Base-by-base conservation (phyloP, 2,329 filamentous ascomycete species). In the Ceratocystis harringtonii region DNA sequence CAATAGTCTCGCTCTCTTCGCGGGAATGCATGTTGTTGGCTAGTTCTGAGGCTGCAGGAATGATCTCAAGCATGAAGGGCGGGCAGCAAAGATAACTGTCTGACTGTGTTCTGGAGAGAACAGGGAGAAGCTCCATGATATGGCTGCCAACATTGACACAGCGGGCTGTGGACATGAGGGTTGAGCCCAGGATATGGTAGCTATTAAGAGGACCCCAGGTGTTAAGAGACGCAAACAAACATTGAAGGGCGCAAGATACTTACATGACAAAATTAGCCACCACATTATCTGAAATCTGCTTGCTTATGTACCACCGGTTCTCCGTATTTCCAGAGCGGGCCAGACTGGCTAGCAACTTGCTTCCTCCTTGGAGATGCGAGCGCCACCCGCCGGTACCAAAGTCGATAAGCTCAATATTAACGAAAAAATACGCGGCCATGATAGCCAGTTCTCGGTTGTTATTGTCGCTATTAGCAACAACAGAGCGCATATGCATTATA, bases 381-480 rank as follows among this genome's bases (percentile, higher is more conserved):
- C 75, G 75, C 79, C 79, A 80, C 66, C 74, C 73, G 25, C 73
- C 73, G 66, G 74, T 75, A 12, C 78, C 77, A 10, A 79, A 71
- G 68, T 81, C 78, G 58, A 81, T 78, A n/a, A 81, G 72, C 62
- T 80, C 74, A 67, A 81, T 79, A 67, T 79, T 79, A 71, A 81
- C 74, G 66, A 80, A 80, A 70, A 80, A 80, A 62, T 80, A 75
- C 66, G 79, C 76, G 1, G 79, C 78, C 7, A 78, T 78, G 17
- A 80, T 72, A 32, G 78, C 72, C 41, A 79, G 76, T 68, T 80
- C 78, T 58, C 75, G 77, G n/a, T 76, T 76, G 1, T 72, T 74
- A 5, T 74, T 71, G 63, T 76, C 73, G 48, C 74, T 70, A 19
- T 75, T 73, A 22, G 76, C 73, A 10, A 80, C 72, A 15, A 78